Base-by-base conservation (phyloP, 2,329 filamentous ascomycete species). In the Dactylellina haptotyla region DNA sequence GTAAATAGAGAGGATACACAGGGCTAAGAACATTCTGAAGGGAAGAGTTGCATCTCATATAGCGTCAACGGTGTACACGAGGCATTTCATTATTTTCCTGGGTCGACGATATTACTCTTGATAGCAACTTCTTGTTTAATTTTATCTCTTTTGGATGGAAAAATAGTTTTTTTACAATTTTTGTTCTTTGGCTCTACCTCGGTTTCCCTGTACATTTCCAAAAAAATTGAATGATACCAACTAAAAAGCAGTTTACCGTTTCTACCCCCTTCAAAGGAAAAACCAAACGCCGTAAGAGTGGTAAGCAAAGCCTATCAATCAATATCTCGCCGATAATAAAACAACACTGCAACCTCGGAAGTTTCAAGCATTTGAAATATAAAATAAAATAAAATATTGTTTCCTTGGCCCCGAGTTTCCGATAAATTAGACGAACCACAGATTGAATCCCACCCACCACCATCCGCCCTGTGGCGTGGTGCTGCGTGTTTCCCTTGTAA, bases 211-310 rank as follows among this genome's bases (percentile, higher is more conserved):
- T 67, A 67, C 34, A 67, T 58, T 50, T 57, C 41, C 32, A 37
- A 57, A 23, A 54, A 66, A 58, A 50, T 30, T 25, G 63, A 58
- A 67, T 59, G 63, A 67, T 59, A 59, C 53, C 63, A 57, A 54
- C n/a, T n/a, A n/a, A n/a, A n/a, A n/a, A n/a, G n/a, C n/a, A n/a
- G n/a, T n/a, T n/a, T n/a, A n/a, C n/a, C 39, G 30, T 65, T 65
- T 56, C 43, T 54, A n/a, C n/a, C n/a, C n/a, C n/a, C 41, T 64
- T 50, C 20, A 18, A 28, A 4, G 20, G 25, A 30, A 23, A 46
- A 46, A 46, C 41, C n/a, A 1, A 8, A 20, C 14, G n/a, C n/a
- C n/a, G n/a, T n/a, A n/a, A n/a, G n/a, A n/a, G n/a, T n/a, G n/a
- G n/a, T 41, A n/a, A 4, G 37, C 37, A 34, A 14, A 14, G 30